A percentile compares a stretch with the other conserved stretches of the same genome.
Conservation (phyloP, 306 rosid genomes). For the Malus sylvestris region DNA sequence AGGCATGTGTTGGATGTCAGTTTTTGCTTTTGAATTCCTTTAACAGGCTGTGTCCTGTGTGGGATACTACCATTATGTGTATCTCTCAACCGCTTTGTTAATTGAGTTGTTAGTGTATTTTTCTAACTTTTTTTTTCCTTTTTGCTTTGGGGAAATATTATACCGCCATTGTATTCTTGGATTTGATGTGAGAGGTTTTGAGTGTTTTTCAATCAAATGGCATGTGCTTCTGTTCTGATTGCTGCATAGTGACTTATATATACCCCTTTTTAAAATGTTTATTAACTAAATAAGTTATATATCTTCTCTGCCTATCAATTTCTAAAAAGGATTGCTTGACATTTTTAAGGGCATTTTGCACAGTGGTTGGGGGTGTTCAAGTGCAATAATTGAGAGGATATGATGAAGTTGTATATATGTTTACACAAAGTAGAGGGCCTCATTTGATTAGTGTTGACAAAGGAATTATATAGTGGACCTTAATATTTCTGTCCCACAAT, state of each 20-base stretch:
- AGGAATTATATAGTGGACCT: background rate
- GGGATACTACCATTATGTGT: constrained; percentile 19
- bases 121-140: constrained; percentile 11
- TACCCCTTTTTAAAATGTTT: constrained; percentile 10
- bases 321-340: background rate
- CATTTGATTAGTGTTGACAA: background rate
- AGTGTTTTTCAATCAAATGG: constrained; percentile 35
- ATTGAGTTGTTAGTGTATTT: constrained; percentile 23
- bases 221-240: constrained; percentile 26
- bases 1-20: constrained; percentile 80
- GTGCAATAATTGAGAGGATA: background rate
- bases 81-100: constrained; percentile 23
- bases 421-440: background rate
- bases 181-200: constrained; percentile 40
- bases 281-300: constrained; percentile 24
- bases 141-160: constrained; percentile 24
- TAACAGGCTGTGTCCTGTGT: constrained; percentile 76
- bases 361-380: background rate
- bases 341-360: background rate
- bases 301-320: constrained; percentile 15
- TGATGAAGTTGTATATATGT: background rate
- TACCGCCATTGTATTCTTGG: constrained; percentile 28
- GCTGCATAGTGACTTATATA: background rate
- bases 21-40: constrained; percentile 54
- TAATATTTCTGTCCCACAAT: background rate